Base-by-base conservation (phyloP, 805 yeast species). In the Candida michaelii region DNA sequence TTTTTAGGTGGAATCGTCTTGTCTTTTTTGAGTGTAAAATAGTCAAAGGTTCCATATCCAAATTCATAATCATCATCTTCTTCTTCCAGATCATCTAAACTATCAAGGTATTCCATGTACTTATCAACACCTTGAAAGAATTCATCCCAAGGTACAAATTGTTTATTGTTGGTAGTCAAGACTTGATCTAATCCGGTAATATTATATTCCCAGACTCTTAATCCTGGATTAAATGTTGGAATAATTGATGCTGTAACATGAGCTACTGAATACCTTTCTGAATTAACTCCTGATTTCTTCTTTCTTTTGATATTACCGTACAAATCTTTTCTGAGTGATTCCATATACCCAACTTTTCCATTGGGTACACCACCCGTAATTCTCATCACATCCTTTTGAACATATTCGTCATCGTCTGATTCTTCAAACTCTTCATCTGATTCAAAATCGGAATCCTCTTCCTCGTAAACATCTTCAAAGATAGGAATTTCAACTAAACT, bases 141-240 rank as follows among this genome's bases (percentile, higher is more conserved):
- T 3, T 51, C 55, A 39, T 66, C 72, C 93, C 93, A 85, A 5
- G 84, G 73, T 45, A 68, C 69, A 49, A 49, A 64, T 14, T 42
- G 10, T 37, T 30, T n/a, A 46, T 42, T 15, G 18, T 14, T n/a
- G n/a, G n/a, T n/a, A n/a, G 39, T 15, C 9, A 42, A 40, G 12
- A 43, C 29, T 27, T 55, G 53, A n/a, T 58, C 65, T 35, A 85
- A 56, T 1, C 72, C 83, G 0, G 87, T 75, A 27, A 77, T 76
- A 55, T 88, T 88, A 60, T 88, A 88, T 58, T 88, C 96, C 93
- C 95, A 88, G 2, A 88, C 80, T 49, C 96, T 71, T 47, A 88
- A 56, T 4, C 89, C 87, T 4, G 96, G 89, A 50, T 85, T 86
- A 63, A 82, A 89, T 0, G 95, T 88, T 3, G 96, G 96, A 11